These are phyloP conservation scores for Pholiota adiposa DNA, from an alignment of 1,284 basidiomycete genomes.

Conservation along the genomic window DNA sequence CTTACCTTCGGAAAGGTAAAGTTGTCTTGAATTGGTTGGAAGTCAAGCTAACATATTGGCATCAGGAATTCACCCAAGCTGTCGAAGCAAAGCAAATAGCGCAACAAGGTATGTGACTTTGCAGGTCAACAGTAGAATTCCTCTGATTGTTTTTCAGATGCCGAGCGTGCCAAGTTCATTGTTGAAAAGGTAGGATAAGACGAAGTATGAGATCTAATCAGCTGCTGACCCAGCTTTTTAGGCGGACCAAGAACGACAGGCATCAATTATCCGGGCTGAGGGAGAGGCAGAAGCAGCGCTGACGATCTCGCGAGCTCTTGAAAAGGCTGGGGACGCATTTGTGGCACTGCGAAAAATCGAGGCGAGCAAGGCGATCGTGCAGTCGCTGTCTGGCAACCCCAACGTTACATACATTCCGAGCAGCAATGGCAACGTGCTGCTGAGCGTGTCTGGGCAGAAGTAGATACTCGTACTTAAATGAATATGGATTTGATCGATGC, in stretches of 20 bases:
- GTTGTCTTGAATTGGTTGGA: neutral
- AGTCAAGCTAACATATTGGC: constrained; percentile 3
- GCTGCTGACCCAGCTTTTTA: constrained; percentile 32
- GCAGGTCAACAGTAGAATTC: constrained; percentile 1
- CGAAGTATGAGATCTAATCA: neutral
- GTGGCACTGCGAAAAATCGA: constrained; percentile 97
- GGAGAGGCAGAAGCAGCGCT: constrained; percentile 97
- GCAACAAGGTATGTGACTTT: constrained; percentile 73
- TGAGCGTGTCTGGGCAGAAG: constrained; percentile 78
- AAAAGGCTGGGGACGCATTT: constrained; percentile 95
- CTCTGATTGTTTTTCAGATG: constrained; percentile 57
- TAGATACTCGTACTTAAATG: constrained; percentile 30
- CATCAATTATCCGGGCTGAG: constrained; percentile 96
- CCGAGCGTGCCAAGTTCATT: constrained; percentile 98
- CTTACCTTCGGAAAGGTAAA: constrained; percentile 79
- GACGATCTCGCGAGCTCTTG: constrained; percentile 92
- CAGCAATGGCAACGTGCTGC: constrained; percentile 75
- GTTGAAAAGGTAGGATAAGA: constrained; percentile 94
- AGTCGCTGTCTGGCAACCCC: constrained; percentile 76
- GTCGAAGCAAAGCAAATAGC: constrained; percentile 99
- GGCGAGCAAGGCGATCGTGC: constrained; percentile 94
- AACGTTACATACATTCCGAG: constrained; percentile 92
- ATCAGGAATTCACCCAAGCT: constrained; percentile 87
- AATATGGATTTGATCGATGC: constrained; percentile 11
- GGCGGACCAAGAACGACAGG: constrained; percentile 99